phyloP scores from a whole-genome alignment of 495 filamentous ascomycete genomes.

The Neurospora pannonica region DNA sequence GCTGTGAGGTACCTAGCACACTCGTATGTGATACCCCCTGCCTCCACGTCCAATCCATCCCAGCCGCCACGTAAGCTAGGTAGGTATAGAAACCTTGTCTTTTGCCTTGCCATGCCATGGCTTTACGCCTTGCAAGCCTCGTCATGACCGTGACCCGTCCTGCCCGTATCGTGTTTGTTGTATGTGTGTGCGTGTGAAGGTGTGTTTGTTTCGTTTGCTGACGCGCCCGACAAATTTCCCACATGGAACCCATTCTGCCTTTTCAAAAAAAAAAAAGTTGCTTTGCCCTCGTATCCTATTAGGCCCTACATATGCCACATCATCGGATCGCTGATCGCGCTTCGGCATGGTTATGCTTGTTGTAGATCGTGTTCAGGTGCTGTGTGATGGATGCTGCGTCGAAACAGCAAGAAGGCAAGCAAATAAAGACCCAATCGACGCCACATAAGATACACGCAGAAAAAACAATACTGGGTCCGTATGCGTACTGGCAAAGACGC shows the following conservation, averaged over 20 bases:
- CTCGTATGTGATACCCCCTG: neutral
- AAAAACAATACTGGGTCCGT: neutral
- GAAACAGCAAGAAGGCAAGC: neutral
- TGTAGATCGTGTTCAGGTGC: neutral
- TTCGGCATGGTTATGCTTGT: neutral
- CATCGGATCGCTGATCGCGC: neutral
- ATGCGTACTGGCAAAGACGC: neutral
- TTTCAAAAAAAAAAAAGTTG: neutral
- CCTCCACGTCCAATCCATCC: neutral
- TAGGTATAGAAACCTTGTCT: neutral
- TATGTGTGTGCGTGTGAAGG: neutral
- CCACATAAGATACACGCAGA: neutral
- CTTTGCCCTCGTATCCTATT: neutral
- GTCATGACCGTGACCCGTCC: neutral
- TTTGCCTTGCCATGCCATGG: neutral
- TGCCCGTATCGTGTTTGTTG: neutral
- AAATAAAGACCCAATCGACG: neutral
- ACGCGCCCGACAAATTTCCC: neutral
- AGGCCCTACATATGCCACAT: neutral
- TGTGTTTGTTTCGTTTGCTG: neutral
- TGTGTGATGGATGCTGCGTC: neutral
- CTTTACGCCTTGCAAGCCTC: neutral
- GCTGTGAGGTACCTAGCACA: neutral
- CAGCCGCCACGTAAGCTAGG: neutral
- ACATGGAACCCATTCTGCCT: neutral